Percentiles rank a stretch among this genome's conserved stretches.
These are phyloP conservation scores for Cardamine chenopodiifolia DNA, from an alignment of 345 rosid genomes.

Conservation along the genomic window DNA sequence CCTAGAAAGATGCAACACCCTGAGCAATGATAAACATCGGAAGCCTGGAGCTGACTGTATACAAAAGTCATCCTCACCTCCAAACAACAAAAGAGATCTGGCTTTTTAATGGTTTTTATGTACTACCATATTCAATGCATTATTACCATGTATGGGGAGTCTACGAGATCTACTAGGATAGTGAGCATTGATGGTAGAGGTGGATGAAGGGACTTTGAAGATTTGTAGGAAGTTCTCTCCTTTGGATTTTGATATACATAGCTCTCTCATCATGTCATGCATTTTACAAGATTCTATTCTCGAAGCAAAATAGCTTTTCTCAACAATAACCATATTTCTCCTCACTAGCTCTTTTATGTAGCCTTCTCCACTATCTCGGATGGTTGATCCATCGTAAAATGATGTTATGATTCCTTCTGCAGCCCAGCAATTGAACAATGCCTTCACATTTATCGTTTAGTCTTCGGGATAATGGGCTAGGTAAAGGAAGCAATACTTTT, in stretches of 20 bases:
- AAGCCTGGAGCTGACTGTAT: conserved; percentile 16
- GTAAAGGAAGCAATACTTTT: conserved; percentile 38
- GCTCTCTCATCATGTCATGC: conserved; percentile 44
- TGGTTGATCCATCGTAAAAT: not conserved
- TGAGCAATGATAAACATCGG: conserved; percentile 35
- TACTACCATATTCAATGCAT: not conserved
- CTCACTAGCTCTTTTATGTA: conserved; percentile 40
- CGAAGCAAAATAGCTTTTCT: not conserved
- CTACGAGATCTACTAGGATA: conserved; percentile 18
- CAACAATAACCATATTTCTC: conserved; percentile 45
- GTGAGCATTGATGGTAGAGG: conserved; percentile 14
- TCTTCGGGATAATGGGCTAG: conserved; percentile 33
- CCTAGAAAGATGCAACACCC: conserved; percentile 18
- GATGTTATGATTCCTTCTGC: conserved; percentile 41
- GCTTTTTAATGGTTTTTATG: not conserved
- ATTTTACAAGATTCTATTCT: not conserved
- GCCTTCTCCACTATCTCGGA: conserved; percentile 33
- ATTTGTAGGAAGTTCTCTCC: conserved; percentile 31
- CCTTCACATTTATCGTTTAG: conserved; percentile 25
- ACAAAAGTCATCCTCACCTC: not conserved
- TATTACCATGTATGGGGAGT: not conserved
- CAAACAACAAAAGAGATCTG: conserved; percentile 19
- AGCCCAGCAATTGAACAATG: conserved; percentile 43
- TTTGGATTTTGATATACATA: conserved; percentile 32
- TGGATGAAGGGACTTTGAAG: conserved; percentile 5